Evolutionary conservation across 2,329 filamentous ascomycete species (phyloP), one percentile per base, ranked within the genome.

Genomic region (Cladorrhinum sp.): DNA sequence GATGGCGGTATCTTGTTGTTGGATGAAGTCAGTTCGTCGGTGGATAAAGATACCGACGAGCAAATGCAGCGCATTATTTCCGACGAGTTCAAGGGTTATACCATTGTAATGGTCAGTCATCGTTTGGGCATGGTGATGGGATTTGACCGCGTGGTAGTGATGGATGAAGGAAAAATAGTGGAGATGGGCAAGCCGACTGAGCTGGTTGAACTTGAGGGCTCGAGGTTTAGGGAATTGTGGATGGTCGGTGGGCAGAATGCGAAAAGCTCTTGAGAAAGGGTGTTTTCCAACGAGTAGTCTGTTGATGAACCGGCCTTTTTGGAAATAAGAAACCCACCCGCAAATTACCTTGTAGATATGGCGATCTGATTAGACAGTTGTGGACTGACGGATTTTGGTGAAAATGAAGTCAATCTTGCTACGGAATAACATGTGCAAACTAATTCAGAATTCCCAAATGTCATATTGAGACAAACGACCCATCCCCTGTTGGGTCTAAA

Each of bases 81-180:
- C 3, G 51, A 67, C 1, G 76, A 79, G 61, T 79, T 80, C 62
- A 65, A 59, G 3, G 64, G 57, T 3, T 78, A 76, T 62, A 90
- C 87, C 0, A 81, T 90, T 10, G 66, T 81, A 38, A 79, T 77
- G 72, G 75, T 81, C 1, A 76, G 75, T 16, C 79, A 81, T 60
- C 71, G 78, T 6, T 66, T 81, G 13, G 75, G 78, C 10, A 82
- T 81, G 59, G 81, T 85, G 13, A 72, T 81, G 62, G 78, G 81
- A 57, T 83, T 81, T 66, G 81, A 85, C 66, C 71, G 70, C 23
- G 77, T 85, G 25, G 74, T 79, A 1, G 78, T 85, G 7, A 76
- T 85, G 73, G 78, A 83, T 24, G 70, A 72, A 8, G 82, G 81
- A 2, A 66, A 67, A 52, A 69, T 84, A 9, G 75, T 79, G 1